A percentile compares a stretch with the other conserved stretches of the same genome.
These are phyloP conservation scores for Mycothermus thermophilus DNA, from an alignment of 495 filamentous ascomycete genomes.

Conservation along the genomic window DNA sequence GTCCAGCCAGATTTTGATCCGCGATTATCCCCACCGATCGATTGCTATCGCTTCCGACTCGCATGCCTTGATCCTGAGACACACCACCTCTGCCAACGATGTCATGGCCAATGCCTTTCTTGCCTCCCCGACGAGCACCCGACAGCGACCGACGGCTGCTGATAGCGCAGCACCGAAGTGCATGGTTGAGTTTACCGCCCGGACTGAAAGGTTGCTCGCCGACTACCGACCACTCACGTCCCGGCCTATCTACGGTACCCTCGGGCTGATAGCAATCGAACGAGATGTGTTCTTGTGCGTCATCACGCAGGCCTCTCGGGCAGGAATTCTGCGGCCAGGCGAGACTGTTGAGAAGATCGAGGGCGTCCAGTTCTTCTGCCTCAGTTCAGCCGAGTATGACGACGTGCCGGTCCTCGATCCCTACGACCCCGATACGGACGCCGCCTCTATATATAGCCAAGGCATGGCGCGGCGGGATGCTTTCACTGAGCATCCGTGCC, in stretches of 20 bases:
- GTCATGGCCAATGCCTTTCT: constrained; percentile 39
- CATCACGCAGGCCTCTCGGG: constrained; percentile 61
- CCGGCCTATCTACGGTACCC: constrained; percentile 71
- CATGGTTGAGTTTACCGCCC: constrained; percentile 70
- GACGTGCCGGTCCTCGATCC: constrained; percentile 46
- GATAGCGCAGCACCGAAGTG: constrained; percentile 43
- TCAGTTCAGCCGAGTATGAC: constrained; percentile 76
- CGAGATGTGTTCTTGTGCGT: constrained; percentile 85
- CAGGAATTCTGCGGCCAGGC: constrained; percentile 69
- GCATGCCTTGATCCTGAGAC: constrained; percentile 69
- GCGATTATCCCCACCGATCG: constrained; percentile 70
- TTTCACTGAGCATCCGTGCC: constrained; percentile 69
- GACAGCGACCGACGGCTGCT: constrained; percentile 20
- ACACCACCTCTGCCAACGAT: constrained; percentile 46
- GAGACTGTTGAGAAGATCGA: constrained; percentile 81
- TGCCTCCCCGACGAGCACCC: constrained; percentile 28
- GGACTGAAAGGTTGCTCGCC: constrained; percentile 49
- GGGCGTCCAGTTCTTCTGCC: constrained; percentile 81
- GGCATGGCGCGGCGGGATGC: constrained; percentile 50
- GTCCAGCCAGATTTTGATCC: constrained; percentile 44
- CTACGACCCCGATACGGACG: constrained; percentile 36
- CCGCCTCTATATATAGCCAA: constrained; percentile 40
- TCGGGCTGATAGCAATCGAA: constrained; percentile 76
- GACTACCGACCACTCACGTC: constrained; percentile 60
- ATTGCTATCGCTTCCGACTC: constrained; percentile 69